Evolutionary conservation across 1,284 basidiomycete species (phyloP).

Genomic region (Nidula niveotomentosa): DNA sequence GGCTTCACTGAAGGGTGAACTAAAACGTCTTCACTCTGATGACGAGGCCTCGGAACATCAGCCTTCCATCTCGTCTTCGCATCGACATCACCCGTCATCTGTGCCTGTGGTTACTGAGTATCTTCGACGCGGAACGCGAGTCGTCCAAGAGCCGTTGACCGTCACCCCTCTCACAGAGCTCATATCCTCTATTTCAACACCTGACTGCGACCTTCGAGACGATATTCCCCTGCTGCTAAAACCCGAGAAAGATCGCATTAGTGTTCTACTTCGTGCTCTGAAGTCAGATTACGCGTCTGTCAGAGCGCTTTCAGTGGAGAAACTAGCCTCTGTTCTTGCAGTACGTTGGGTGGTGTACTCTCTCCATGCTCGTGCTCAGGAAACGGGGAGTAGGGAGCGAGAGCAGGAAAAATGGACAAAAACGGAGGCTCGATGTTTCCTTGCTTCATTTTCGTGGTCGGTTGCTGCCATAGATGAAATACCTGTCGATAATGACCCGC

Average conservation of each 20-base stretch:
- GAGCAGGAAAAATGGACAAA: constrained; percentile 70
- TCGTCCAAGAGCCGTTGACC: constrained; percentile 55
- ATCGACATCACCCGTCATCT: constrained; percentile 15
- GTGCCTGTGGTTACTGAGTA: constrained; percentile 60
- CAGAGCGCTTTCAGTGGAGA: constrained; percentile 39
- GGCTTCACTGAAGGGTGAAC: constrained; percentile 67
- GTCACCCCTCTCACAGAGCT: constrained; percentile 50
- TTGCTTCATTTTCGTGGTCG: constrained; percentile 46
- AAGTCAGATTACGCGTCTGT: constrained; percentile 54
- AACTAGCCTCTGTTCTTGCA: constrained; percentile 49
- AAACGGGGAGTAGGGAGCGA: constrained; percentile 48
- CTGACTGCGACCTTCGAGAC: constrained; percentile 22
- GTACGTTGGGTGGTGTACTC: constrained; percentile 59
- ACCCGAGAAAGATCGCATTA: constrained; percentile 51
- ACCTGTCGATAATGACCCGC: constrained; percentile 5
- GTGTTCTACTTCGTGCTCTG: constrained; percentile 56
- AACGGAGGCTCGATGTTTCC: constrained; percentile 63
- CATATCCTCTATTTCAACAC: constrained; percentile 35
- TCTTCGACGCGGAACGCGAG: constrained; percentile 67
- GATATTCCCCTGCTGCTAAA: constrained; percentile 42
- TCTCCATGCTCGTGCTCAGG: constrained; percentile 48
- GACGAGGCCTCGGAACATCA: constrained; percentile 20
- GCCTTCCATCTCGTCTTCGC: constrained; percentile 31
- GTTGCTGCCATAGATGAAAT: neutral
- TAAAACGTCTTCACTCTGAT: constrained; percentile 53